These are phyloP conservation scores for Microcos paniculata DNA, from an alignment of 345 rosid genomes.

Conservation along the genomic window DNA sequence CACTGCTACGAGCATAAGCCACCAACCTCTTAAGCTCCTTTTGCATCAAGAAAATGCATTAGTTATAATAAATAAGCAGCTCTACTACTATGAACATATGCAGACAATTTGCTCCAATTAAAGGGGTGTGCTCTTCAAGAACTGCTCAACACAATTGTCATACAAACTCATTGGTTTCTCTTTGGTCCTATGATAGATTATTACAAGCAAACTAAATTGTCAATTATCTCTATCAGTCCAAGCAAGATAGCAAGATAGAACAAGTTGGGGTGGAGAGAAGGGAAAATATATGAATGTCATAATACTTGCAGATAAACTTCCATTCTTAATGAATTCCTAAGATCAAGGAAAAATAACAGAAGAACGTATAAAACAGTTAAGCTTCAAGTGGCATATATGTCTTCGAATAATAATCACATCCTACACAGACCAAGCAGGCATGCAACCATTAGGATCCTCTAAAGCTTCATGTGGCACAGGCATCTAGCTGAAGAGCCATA, in stretches of 20 bases:
- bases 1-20: constrained; percentile 93
- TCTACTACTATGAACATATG: background rate
- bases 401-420: background rate
- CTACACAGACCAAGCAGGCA: background rate
- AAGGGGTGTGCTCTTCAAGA: background rate
- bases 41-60: constrained; percentile 19
- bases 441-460: background rate
- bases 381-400: background rate
- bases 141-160: background rate
- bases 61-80: background rate
- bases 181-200: background rate
- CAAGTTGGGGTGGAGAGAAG: background rate
- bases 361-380: background rate
- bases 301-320: background rate
- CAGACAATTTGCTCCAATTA: background rate
- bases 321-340: background rate
- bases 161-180: background rate
- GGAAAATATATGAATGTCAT: background rate
- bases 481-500: background rate
- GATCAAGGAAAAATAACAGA: background rate
- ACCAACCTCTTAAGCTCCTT: constrained; percentile 84
- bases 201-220: background rate
- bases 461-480: background rate
- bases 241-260: background rate
- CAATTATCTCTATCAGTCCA: background rate